Base-by-base conservation (phyloP, 768 basidiomycete species). In the Mycena rebaudengoi region DNA sequence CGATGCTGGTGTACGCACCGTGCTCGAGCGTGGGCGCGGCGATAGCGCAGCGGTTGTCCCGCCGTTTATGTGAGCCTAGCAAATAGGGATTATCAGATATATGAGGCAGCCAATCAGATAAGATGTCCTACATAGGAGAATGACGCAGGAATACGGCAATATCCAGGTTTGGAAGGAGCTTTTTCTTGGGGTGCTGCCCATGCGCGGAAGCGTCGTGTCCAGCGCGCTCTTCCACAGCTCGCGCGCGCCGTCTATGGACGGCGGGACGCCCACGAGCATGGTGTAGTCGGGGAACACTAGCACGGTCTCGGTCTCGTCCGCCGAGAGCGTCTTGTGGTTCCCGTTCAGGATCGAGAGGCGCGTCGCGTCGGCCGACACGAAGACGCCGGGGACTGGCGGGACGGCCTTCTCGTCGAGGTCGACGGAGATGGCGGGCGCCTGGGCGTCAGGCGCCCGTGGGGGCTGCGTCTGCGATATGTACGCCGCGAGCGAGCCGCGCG, bases 271-370 rank as follows among this genome's bases (percentile, higher is more conserved):
- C 2, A 87, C 83, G 28, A 96, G 85, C 45, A 95, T 83, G 68
- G 89, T 95, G 81, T 90, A 99, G 76, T 99, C 97, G 7, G 97
- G 97, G 69, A 99, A 88, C 2, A 98, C 86, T 40, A 99, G 82
- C 18, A 96, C 92, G 0, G 92, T 91, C 67, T 96, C 91, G 52
- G 82, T 79, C 49, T 86, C 81, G 58, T 88, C 82, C 53, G 88
- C 84, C n/a, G 86, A 88, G 50, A 95, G 77, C 7, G 91, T 88
- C 59, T 81, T 82, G 70, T 95, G 91, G 70, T 91, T 95, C 25
- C 93, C 94, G 70, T 97, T 97, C 44, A 95, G 81, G 33, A 97
- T 86, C 3, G 91, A 87, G 43, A 93, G 80, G 40, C 82, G 82
- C 13, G 76, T 81, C 21, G 86, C 80, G 62, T 88, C 83, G 18